Evolutionary conservation across 371 early-diverging fungal genomes (phyloP).

Genomic region (Dipsacomyces acuminosporus): DNA sequence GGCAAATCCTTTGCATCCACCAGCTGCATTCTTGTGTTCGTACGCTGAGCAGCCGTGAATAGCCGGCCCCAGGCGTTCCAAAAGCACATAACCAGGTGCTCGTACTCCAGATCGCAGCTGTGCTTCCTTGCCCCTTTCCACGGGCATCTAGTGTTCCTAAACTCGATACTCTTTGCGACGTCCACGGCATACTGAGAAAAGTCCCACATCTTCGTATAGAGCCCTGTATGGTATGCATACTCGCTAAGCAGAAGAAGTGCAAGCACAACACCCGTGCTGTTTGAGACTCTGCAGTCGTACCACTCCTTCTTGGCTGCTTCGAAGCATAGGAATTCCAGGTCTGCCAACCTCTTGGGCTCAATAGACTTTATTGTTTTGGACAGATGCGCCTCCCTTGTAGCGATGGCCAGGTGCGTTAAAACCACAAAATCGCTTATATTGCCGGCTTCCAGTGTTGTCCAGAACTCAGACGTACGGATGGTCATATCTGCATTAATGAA

Average conservation of each 20-base stretch:
- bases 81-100: slow-evolving; percentile 30
- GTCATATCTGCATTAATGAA: slow-evolving; percentile 18
- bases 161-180: slow-evolving; percentile 7
- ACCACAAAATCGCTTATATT: slow-evolving; percentile 29
- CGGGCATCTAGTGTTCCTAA: slow-evolving; percentile 21
- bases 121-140: slow-evolving; percentile 16
- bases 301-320: slow-evolving; percentile 28
- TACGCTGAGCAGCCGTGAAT: slow-evolving; percentile 20
- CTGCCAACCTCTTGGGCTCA: background rate
- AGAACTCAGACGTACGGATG: slow-evolving; percentile 28
- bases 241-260: slow-evolving; percentile 35
- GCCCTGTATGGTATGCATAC: slow-evolving; percentile 32
- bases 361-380: background rate
- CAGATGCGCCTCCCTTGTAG: slow-evolving; percentile 23
- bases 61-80: slow-evolving; percentile 28
- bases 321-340: slow-evolving; percentile 13
- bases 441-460: slow-evolving; percentile 26
- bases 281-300: slow-evolving; percentile 9
- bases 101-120: slow-evolving; percentile 30
- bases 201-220: slow-evolving; percentile 16
- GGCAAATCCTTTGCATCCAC: slow-evolving; percentile 1
- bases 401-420: slow-evolving; percentile 26
- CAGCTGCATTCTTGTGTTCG: background rate
- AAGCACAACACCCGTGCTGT: slow-evolving; percentile 11
- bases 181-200: slow-evolving; percentile 15